Percentiles rank a stretch among this genome's conserved stretches.
Conservation (phyloP, 139 green algal species). For the Micractinium sp. region DNA sequence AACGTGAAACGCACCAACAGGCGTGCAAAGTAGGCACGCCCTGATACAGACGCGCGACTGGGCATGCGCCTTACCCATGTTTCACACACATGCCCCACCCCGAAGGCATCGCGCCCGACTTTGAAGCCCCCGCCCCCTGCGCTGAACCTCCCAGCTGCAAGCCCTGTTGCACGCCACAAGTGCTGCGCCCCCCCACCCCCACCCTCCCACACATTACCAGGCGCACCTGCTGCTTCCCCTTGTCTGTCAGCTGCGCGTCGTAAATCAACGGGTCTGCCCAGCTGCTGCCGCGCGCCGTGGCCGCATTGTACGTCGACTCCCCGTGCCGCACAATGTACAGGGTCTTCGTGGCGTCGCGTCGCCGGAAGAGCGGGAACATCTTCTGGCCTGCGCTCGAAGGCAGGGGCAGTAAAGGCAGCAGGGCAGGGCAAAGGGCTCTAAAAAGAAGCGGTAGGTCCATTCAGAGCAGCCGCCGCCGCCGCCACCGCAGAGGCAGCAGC, state of each 20-base stretch:
- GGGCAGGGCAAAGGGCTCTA: not conserved
- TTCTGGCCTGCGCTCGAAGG: not conserved
- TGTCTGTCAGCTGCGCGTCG: slow-evolving; percentile 70
- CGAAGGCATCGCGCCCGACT: no score
- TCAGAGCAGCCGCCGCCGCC: no score
- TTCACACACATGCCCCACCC: no score
- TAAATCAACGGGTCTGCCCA: slow-evolving; percentile 74
- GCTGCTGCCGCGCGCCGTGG: slow-evolving; percentile 25
- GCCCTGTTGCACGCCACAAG: no score
- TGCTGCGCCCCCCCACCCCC: not conserved
- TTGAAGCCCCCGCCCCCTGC: not conserved
- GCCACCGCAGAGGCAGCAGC: no score
- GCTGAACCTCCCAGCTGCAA: no score
- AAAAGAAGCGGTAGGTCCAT: not conserved
- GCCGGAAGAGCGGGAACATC: slow-evolving; percentile 36
- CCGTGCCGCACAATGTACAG: slow-evolving; percentile 72
- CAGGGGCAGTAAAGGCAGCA: not conserved
- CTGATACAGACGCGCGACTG: no score
- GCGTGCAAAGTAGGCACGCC: no score
- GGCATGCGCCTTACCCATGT: no score
- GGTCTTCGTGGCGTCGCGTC: not conserved
- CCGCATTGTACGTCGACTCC: slow-evolving; percentile 70
- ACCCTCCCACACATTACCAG: not conserved
- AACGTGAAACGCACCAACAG: no score
- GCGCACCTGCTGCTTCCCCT: slow-evolving; percentile 56